Evolutionary conservation across 805 yeast species (phyloP).

Genomic region (Myxozyma monticola): DNA sequence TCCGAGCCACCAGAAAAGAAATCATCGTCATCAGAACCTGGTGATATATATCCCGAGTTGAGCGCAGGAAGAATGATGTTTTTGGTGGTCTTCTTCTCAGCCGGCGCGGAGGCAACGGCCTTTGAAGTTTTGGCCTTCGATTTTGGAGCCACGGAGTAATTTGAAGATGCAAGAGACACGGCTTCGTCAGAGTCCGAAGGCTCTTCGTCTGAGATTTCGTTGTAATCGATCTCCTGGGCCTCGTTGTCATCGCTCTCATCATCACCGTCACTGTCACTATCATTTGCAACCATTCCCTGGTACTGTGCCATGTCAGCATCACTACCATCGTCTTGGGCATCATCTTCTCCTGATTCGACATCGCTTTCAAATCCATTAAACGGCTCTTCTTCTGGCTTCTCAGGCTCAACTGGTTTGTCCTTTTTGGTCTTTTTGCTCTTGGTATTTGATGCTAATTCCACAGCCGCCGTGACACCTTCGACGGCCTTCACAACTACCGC

Average conservation of each 20-base stretch:
- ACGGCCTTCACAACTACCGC: conserved; percentile 12
- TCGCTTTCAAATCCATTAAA: conserved; percentile 8
- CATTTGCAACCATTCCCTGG: conserved; percentile 6
- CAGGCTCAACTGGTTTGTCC: background rate
- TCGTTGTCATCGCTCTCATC: conserved; percentile 8
- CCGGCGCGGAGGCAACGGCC: too few relatives aligned
- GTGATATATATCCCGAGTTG: conserved; percentile 80
- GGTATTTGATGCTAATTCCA: conserved; percentile 25
- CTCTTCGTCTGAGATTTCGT: conserved; percentile 9
- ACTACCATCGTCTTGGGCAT: conserved; percentile 35
- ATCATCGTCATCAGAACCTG: conserved; percentile 61
- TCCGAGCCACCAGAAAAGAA: conserved; percentile 42
- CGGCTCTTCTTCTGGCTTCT: background rate
- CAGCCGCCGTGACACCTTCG: conserved; percentile 17
- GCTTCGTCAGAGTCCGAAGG: conserved; percentile 5
- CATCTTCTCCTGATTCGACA: conserved; percentile 25
- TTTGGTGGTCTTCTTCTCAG: conserved; percentile 1
- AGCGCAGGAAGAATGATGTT: conserved; percentile 60
- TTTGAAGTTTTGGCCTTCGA: too few relatives aligned
- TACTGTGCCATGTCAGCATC: conserved; percentile 10
- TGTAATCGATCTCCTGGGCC: conserved; percentile 9
- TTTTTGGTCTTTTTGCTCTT: background rate
- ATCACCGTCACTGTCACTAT: conserved; percentile 8
- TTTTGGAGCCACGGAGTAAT: background rate
- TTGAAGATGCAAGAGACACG: too few relatives aligned